phyloP scores from a whole-genome alignment of 805 yeast species.

The Jamesozyma rosinii region DNA sequence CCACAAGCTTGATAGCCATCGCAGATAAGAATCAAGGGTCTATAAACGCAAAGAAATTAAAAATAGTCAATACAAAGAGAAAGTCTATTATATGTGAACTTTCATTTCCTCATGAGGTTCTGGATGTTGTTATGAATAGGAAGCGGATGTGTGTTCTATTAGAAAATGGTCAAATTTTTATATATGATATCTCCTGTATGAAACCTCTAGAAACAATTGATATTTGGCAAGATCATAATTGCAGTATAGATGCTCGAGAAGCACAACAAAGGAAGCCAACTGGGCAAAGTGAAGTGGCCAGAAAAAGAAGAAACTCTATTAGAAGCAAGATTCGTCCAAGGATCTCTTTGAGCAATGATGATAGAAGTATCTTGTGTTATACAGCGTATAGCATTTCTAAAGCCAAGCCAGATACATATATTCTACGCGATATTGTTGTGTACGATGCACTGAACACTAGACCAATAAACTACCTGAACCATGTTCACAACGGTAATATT shows the following conservation, averaged over 20 bases:
- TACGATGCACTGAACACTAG: slow-evolving; percentile 67
- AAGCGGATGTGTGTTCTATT: slow-evolving; percentile 71
- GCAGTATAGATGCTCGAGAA: neutral
- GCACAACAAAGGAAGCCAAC: neutral
- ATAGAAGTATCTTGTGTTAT: slow-evolving; percentile 27
- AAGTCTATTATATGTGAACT: slow-evolving; percentile 73
- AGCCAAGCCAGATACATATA: slow-evolving; percentile 39
- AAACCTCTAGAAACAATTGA: slow-evolving; percentile 66
- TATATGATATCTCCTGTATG: slow-evolving; percentile 88
- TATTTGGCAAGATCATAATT: slow-evolving; percentile 17
- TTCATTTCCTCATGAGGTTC: slow-evolving; percentile 69
- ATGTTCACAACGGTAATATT: slow-evolving; percentile 27
- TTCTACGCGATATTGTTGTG: slow-evolving; percentile 44
- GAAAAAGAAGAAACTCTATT: slow-evolving; percentile 10
- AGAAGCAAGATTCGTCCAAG: slow-evolving; percentile 13
- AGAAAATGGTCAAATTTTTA: slow-evolving; percentile 63
- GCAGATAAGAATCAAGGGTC: slow-evolving; percentile 64
- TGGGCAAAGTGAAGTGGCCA: slow-evolving; percentile 3
- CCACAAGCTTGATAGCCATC: slow-evolving; percentile 76
- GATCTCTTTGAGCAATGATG: slow-evolving; percentile 25
- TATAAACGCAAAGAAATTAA: slow-evolving; percentile 51
- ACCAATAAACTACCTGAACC: slow-evolving; percentile 47
- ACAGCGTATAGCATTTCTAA: slow-evolving; percentile 19
- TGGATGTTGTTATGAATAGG: slow-evolving; percentile 69
- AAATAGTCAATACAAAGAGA: slow-evolving; percentile 63